These are phyloP conservation scores for Neurospora sp. DNA, from an alignment of 495 filamentous ascomycete species.

Conservation along the genomic window DNA sequence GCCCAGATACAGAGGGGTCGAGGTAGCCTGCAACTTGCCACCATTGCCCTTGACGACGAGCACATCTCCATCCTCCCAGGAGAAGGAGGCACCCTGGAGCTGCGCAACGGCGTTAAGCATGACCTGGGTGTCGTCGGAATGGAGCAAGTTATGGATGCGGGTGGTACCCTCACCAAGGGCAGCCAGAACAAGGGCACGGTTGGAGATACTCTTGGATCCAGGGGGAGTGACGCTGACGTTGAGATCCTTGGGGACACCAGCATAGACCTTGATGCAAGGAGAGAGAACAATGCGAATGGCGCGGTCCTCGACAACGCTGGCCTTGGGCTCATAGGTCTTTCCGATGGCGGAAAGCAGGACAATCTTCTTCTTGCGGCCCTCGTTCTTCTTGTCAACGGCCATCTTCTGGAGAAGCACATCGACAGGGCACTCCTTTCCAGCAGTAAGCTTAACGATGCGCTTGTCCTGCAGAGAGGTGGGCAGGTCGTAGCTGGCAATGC, in stretches of 20 bases:
- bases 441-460: constrained; percentile 73
- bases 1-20: constrained; percentile 76
- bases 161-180: constrained; percentile 83
- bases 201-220: constrained; percentile 96
- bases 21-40: constrained; percentile 67
- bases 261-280: constrained; percentile 62
- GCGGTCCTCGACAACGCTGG: constrained; percentile 76
- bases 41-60: constrained; percentile 86
- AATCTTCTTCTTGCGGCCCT: constrained; percentile 90
- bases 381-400: constrained; percentile 98
- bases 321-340: constrained; percentile 72
- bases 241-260: constrained; percentile 51
- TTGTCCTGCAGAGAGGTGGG: constrained; percentile 80
- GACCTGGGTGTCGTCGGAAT: constrained; percentile 94
- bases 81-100: constrained; percentile 81
- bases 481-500: constrained; percentile 83
- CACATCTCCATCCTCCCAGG: constrained; percentile 88
- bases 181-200: constrained; percentile 85
- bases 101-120: constrained; percentile 84
- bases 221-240: constrained; percentile 75
- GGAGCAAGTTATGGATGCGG: constrained; percentile 80
- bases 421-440: constrained; percentile 82
- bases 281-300: constrained; percentile 79
- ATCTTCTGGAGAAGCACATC: constrained; percentile 82
- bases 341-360: constrained; percentile 92